phyloP scores from a whole-genome alignment of 345 rosid species.

The Stellera chamaejasme region DNA sequence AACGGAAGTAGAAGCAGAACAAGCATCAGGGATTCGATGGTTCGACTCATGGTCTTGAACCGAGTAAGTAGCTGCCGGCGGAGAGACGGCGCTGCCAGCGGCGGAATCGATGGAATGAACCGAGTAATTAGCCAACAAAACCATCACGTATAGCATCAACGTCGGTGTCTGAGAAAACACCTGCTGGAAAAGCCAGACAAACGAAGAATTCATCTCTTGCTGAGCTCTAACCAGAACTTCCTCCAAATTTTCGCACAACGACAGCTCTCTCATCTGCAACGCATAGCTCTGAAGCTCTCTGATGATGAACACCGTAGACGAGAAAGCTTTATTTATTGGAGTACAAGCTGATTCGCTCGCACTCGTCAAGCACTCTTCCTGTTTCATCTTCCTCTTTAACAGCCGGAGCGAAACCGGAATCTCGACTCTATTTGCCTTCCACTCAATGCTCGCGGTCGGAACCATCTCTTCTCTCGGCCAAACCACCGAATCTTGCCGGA shows the following conservation, averaged over 20 bases:
- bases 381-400: slow-evolving; percentile 65
- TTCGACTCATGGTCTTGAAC: slow-evolving; percentile 10
- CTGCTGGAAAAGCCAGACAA: slow-evolving; percentile 91
- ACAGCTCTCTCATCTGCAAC: slow-evolving; percentile 67
- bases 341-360: slow-evolving; percentile 59
- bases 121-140: slow-evolving; percentile 76
- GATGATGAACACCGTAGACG: slow-evolving; percentile 93
- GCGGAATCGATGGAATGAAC: slow-evolving; percentile 60
- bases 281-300: slow-evolving; percentile 68
- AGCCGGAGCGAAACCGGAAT: slow-evolving; percentile 78
- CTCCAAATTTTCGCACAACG: slow-evolving; percentile 61
- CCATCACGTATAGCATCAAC: slow-evolving; percentile 87
- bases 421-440: slow-evolving; percentile 79
- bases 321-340: slow-evolving; percentile 75
- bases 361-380: slow-evolving; percentile 57
- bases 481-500: slow-evolving; percentile 4
- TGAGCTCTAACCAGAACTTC: slow-evolving; percentile 61
- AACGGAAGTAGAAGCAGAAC: slow-evolving; percentile 35
- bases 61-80: slow-evolving; percentile 21
- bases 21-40: slow-evolving; percentile 40
- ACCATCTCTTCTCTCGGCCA: slow-evolving; percentile 19
- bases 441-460: slow-evolving; percentile 51
- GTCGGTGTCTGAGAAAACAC: slow-evolving; percentile 91
- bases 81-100: slow-evolving; percentile 37
- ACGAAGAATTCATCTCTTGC: slow-evolving; percentile 75